Conservation (phyloP, 257 asterid genomes). For the Petunia axillaris region DNA sequence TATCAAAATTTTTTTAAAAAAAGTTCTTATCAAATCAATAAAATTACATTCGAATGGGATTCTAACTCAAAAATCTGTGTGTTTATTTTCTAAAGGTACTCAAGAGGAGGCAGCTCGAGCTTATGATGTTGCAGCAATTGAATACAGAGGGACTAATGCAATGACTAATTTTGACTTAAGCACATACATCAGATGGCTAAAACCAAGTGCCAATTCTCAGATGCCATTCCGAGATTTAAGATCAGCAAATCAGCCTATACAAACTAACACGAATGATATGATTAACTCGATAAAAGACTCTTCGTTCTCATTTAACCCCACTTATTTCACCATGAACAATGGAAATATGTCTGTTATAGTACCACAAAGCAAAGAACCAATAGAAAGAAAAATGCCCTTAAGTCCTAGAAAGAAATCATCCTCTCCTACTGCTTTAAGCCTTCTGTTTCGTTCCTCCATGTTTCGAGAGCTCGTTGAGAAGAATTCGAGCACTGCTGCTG, state of each 20-base stretch:
- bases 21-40: not conserved
- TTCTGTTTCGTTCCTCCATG: constrained; percentile 68
- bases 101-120: constrained; percentile 68
- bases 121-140: constrained; percentile 57
- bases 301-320: constrained; percentile 30
- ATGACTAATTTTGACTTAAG: constrained; percentile 56
- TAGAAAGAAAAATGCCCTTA: constrained; percentile 66
- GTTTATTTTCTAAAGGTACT: constrained; percentile 38
- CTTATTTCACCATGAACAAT: constrained; percentile 31
- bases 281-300: constrained; percentile 31
- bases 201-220: constrained; percentile 40
- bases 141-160: constrained; percentile 55
- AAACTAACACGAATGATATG: constrained; percentile 25
- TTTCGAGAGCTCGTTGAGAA: constrained; percentile 66
- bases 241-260: constrained; percentile 28
- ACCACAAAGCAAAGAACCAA: constrained; percentile 50
- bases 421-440: constrained; percentile 66
- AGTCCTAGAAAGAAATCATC: constrained; percentile 47
- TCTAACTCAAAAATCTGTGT: not conserved
- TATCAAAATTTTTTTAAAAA: not conserved
- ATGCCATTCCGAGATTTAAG: constrained; percentile 23
- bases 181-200: constrained; percentile 51
- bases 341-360: constrained; percentile 34
- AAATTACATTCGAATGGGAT: not conserved
- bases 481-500: constrained; percentile 32